Evolutionary conservation across 2,329 filamentous ascomycete species (phyloP).

Genomic region (Aureobasidium leucospermi): DNA sequence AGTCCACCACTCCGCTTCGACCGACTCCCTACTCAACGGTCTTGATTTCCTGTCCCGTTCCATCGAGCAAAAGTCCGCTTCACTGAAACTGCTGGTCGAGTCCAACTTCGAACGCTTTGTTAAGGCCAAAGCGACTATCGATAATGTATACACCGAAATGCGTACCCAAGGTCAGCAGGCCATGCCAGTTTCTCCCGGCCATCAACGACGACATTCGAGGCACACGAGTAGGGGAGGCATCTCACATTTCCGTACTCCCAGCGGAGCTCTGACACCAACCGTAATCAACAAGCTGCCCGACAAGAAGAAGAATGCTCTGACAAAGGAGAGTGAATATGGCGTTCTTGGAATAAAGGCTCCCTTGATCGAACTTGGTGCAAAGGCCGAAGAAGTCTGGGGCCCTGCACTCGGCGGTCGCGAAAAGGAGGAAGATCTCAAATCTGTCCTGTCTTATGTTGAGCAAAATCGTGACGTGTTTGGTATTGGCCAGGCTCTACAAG

Average conservation of each 20-base stretch:
- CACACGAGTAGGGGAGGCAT: slow-evolving; percentile 56
- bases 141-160: slow-evolving; percentile 99
- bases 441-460: slow-evolving; percentile 67
- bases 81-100: slow-evolving; percentile 90
- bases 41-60: slow-evolving; percentile 81
- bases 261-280: slow-evolving; percentile 28
- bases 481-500: slow-evolving; percentile 66
- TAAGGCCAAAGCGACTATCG: slow-evolving; percentile 92
- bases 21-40: slow-evolving; percentile 69
- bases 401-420: slow-evolving; percentile 86
- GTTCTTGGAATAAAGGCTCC: slow-evolving; percentile 82
- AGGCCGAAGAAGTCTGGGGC: slow-evolving; percentile 96
- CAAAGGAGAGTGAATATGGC: slow-evolving; percentile 89
- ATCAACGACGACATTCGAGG: slow-evolving; percentile 50
- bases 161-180: slow-evolving; percentile 54
- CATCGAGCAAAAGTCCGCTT: slow-evolving; percentile 96
- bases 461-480: slow-evolving; percentile 77
- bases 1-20: slow-evolving; percentile 80
- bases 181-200: slow-evolving; percentile 13
- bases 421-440: slow-evolving; percentile 79
- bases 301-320: slow-evolving; percentile 78
- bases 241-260: slow-evolving; percentile 30
- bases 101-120: slow-evolving; percentile 98
- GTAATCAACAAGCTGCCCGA: slow-evolving; percentile 38
- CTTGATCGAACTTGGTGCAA: slow-evolving; percentile 80